phyloP scores from a whole-genome alignment of 768 basidiomycete genomes.

The Leccinellum rugosiceps region DNA sequence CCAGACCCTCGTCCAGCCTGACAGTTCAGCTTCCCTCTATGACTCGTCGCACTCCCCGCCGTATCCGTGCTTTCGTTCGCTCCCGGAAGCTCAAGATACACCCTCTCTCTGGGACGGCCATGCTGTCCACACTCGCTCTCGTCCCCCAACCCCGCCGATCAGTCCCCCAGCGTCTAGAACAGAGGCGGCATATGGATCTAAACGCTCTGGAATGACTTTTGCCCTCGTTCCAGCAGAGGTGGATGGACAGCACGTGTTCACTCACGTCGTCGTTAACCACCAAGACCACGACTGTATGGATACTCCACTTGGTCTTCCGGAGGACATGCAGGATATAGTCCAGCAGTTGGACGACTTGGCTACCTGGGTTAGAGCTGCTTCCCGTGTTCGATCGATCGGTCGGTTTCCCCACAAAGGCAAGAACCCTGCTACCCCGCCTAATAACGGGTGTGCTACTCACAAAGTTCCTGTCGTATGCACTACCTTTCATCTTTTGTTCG shows the following conservation, averaged over 20 bases:
- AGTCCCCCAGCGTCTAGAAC: constrained; percentile 9
- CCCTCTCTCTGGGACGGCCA: too few relatives aligned
- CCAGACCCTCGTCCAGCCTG: constrained; percentile 13
- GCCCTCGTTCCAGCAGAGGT: constrained; percentile 13
- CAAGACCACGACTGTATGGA: not conserved
- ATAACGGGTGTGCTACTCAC: not conserved
- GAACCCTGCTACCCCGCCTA: not conserved
- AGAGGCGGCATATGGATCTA: constrained; percentile 9
- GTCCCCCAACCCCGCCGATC: constrained; percentile 17
- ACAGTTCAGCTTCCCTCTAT: not conserved
- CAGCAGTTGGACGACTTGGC: constrained; percentile 29
- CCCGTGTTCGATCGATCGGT: constrained; percentile 1
- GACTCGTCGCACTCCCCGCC: not conserved
- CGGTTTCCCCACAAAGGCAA: constrained; percentile 5
- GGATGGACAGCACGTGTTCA: constrained; percentile 12
- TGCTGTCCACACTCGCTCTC: not conserved
- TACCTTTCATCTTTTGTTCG: not conserved
- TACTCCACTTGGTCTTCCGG: constrained; percentile 18
- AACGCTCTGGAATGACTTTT: constrained; percentile 18
- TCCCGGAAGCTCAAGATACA: not conserved
- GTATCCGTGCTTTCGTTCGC: not conserved
- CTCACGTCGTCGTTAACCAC: constrained; percentile 13
- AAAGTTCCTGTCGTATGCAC: constrained; percentile 12
- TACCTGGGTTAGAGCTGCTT: constrained; percentile 22
- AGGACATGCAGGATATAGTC: constrained; percentile 27